Conservation (phyloP, 169 alveolate genomes). For the Eimeria zaria region DNA sequence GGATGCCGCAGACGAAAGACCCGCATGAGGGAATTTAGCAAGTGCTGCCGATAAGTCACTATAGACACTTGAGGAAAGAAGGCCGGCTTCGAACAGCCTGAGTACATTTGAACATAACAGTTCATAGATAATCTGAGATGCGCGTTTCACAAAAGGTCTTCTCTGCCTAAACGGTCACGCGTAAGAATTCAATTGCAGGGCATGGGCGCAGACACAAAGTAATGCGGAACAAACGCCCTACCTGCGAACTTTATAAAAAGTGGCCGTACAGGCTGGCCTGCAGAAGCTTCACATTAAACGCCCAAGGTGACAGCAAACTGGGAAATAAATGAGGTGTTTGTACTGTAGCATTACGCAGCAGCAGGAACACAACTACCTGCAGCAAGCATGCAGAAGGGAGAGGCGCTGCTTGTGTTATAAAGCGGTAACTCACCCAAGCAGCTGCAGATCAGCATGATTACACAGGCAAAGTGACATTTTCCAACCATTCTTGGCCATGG, state of each 20-base stretch:
- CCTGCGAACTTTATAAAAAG: not conserved
- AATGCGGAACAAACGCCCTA: not conserved
- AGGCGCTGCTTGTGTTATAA: not conserved
- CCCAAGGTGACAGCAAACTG: not conserved
- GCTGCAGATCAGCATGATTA: not conserved
- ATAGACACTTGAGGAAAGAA: not conserved
- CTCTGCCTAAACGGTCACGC: not conserved
- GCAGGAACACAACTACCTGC: not conserved
- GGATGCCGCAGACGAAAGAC: slow-evolving; percentile 39
- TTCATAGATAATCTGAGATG: too few species aligned
- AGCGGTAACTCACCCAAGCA: not conserved
- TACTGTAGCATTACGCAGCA: not conserved
- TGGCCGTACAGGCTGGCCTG: not conserved
- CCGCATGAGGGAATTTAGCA: not conserved
- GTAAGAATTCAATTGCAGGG: not conserved
- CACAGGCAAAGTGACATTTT: not conserved
- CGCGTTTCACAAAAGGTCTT: not conserved
- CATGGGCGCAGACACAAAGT: not conserved
- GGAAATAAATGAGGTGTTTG: not conserved
- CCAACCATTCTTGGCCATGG: slow-evolving; percentile 20
- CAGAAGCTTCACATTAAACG: not conserved
- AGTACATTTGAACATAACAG: not conserved
- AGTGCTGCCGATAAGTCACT: slow-evolving; percentile 13
- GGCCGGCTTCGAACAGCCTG: slow-evolving; percentile 17
- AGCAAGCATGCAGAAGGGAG: not conserved